Conservation (phyloP, 306 rosid species). For the Glycine latifolia region DNA sequence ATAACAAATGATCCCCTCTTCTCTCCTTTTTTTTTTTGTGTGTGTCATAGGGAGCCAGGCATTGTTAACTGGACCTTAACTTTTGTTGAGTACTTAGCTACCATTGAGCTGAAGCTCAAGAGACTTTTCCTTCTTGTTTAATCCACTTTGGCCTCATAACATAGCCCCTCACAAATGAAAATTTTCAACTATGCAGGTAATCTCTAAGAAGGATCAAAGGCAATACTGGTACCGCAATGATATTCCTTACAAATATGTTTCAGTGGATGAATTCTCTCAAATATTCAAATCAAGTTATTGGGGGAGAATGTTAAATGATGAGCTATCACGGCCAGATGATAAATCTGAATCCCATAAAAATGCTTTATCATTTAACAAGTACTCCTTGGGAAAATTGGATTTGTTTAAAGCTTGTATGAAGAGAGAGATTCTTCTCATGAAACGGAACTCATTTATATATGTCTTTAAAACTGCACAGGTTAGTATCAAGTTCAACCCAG, state of each 20-base stretch:
- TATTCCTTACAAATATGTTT: conserved; percentile 64
- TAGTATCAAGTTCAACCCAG: conserved; percentile 29
- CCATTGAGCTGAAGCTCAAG: conserved; percentile 11
- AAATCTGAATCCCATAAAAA: conserved; percentile 64
- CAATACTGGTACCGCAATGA: conserved; percentile 71
- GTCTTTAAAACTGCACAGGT: conserved; percentile 81
- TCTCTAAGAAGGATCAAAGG: conserved; percentile 78
- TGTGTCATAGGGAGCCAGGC: too few relatives aligned
- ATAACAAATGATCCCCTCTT: not conserved
- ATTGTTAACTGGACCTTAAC: too few relatives aligned
- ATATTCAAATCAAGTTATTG: conserved; percentile 61
- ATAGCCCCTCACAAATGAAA: conserved; percentile 27
- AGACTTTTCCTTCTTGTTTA: conserved; percentile 9
- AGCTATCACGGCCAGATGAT: conserved; percentile 62
- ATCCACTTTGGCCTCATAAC: not conserved
- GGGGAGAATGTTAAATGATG: conserved; percentile 66
- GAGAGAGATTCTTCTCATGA: conserved; percentile 83
- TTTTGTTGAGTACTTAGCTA: not conserved
- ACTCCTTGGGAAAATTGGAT: conserved; percentile 72
- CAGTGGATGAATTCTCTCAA: conserved; percentile 67
- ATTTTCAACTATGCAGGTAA: conserved; percentile 63
- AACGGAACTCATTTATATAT: conserved; percentile 74
- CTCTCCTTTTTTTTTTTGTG: not conserved
- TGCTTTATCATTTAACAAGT: conserved; percentile 61
- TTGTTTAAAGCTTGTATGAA: conserved; percentile 71